Base-by-base conservation (phyloP, 306 rosid genomes). In the Abrus precatorius region DNA sequence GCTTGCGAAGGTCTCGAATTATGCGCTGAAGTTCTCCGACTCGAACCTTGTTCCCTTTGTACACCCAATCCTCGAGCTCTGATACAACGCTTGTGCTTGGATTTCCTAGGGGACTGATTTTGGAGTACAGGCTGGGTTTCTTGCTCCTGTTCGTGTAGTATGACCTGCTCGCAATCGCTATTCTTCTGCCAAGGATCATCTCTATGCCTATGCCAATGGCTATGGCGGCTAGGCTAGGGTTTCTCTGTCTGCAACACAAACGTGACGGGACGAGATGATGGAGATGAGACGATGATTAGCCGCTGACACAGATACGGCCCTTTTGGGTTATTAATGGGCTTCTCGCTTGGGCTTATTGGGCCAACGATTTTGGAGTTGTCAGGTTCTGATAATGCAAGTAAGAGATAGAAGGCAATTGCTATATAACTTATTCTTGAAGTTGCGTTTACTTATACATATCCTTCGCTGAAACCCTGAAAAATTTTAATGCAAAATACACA, bases 1-100 rank as follows among this genome's bases (percentile, higher is more conserved):
- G 94, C 79, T 91, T 95, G 75, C 97, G 95, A 60, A 95, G 91
- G 82, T 92, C 98, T 3, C 81, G 92, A 83, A 95, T 34, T 78
- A 95, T 89, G 66, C 95, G 93, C 75, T 88, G 91, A 84, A 92
- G 97, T 84, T 92, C 95, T 3, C 77, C 92, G 73, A 92, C 82
- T 1, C 87, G 69, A 41, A 92, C 80, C 61, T 86, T 95, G 70
- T 92, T 89, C 0, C 97, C 95, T n/a, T 86, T 87, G 55, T 59
- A 84, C 27, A 92, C 80, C 98, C 97, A 92, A 74, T 88, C 89
- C 34, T 95, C 95, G 82, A 95, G 97, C 81, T 80, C 91, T 2
- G 90, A 83, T 13, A 30, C 86, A 27, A 91, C 76, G 67, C 89
- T 90, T 0, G 85, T 53, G 74, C 13, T 76, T 2, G 88, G 89